Conservation (phyloP, 2,329 filamentous ascomycete species). For the Penicillium sp. region DNA sequence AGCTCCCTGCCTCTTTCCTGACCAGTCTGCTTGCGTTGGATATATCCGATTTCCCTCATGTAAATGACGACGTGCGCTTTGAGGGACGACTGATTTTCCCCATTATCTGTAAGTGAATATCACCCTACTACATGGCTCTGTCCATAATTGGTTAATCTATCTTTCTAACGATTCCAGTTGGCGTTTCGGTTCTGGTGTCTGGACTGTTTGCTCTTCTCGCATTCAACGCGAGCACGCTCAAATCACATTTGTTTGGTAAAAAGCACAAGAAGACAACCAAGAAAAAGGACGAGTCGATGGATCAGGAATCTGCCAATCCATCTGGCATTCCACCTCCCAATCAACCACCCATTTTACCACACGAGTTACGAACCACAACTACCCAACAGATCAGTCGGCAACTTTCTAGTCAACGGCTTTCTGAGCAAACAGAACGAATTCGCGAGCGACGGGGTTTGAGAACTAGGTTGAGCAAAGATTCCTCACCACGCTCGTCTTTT, state of each 20-base stretch:
- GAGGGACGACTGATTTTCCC: slow-evolving; percentile 17
- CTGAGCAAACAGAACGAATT: neutral
- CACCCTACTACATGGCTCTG: neutral
- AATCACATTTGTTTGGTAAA: neutral
- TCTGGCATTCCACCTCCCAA: too few species aligned
- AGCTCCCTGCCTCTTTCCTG: slow-evolving; percentile 21
- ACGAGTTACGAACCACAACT: neutral
- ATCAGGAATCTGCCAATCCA: neutral
- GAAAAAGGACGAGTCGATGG: neutral
- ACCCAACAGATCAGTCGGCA: neutral
- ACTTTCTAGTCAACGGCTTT: neutral
- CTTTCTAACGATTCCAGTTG: neutral
- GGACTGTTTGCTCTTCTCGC: neutral
- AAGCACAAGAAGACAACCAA: neutral
- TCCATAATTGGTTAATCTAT: neutral
- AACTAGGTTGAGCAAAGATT: too few species aligned
- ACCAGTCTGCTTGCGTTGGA: slow-evolving; percentile 18
- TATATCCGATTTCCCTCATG: slow-evolving; percentile 17
- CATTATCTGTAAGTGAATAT: slow-evolving; percentile 15
- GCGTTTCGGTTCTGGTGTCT: neutral
- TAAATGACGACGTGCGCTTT: slow-evolving; percentile 2
- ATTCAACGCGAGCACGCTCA: neutral
- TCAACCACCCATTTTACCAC: neutral
- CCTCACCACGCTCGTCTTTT: neutral
- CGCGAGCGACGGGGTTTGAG: neutral